phyloP scores from a whole-genome alignment of 345 rosid species.

The Noccaea bulbosa region DNA sequence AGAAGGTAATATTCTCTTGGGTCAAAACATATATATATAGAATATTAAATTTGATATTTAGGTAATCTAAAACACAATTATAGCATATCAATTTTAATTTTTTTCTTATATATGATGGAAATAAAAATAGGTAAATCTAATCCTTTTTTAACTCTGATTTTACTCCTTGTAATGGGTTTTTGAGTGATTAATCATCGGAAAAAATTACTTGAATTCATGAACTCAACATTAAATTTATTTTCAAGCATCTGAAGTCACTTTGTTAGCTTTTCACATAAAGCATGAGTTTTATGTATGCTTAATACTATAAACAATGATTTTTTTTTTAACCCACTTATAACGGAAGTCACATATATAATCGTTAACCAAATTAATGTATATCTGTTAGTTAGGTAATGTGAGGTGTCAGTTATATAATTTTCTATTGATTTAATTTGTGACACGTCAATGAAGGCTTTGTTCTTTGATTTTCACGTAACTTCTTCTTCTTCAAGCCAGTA shows the following conservation, averaged over 20 bases:
- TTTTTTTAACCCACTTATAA: background rate
- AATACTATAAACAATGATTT: background rate
- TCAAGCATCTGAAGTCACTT: background rate
- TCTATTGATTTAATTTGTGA: background rate
- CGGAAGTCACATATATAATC: background rate
- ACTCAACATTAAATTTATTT: background rate
- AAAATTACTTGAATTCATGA: conserved; percentile 4
- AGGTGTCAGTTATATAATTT: conserved; percentile 1
- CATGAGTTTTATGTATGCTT: background rate
- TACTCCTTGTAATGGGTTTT: background rate
- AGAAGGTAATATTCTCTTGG: no score
- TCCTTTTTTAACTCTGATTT: background rate
- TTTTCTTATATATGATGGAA: background rate
- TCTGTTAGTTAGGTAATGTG: background rate
- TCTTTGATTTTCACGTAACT: conserved; percentile 1
- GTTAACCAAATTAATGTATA: conserved; percentile 14
- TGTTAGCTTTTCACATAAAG: background rate
- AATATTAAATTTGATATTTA: no score
- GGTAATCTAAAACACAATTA: no score
- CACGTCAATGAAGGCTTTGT: background rate
- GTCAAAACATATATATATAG: no score
- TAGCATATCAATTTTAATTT: no score
- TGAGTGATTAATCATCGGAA: background rate
- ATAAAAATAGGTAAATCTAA: background rate
- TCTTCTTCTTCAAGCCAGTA: background rate